Base-by-base conservation (phyloP, 2,329 filamentous ascomycete species). In the Diaporthe helianthi region DNA sequence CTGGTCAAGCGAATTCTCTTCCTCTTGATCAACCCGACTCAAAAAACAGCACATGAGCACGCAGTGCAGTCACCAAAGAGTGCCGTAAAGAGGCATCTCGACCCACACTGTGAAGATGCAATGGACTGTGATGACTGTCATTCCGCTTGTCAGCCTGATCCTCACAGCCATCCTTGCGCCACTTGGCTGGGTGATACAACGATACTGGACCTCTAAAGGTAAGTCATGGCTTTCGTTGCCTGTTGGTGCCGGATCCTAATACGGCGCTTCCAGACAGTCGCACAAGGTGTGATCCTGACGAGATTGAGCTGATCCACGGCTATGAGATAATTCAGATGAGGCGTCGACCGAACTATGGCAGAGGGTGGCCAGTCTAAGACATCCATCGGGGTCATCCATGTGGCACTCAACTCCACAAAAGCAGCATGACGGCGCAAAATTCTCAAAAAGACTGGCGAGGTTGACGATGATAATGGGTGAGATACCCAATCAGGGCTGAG, bases 141-240 rank as follows among this genome's bases (percentile, higher is more conserved):
- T 67, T 7, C 44, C 54, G 53, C 15, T 67, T 31, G 29, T 60
- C 38, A 60, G 52, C 17, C 38, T 67, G 17, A 58, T 67, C 19
- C 52, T 67, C 52, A 67, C 65, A 41, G 65, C 65, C 22, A 51
- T 47, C n/a, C 29, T 67, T 15, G 65, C 65, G 29, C 65, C 65
- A 36, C 41, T 67, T 49, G 65, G 65, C 6, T 67, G 65, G 65
- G 15, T 44, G 15, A 15, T 67, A 15, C 65, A 67, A 24, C 31
- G 54, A 51, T 67, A 67, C 17, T 67, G 65, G 65, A 60, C 46
- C 17, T 26, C 17, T 12, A 49, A 67, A 38, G 44, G 65, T 49
- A 22, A 49, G 65, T 31, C 22, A 33, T 49, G 53, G 13, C 58
- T 33, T 24, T 63, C 12, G 19, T 49, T 49, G 58, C 29, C 13